phyloP scores from a whole-genome alignment of 2,329 filamentous ascomycete genomes.

The Magnaporthiopsis poae region DNA sequence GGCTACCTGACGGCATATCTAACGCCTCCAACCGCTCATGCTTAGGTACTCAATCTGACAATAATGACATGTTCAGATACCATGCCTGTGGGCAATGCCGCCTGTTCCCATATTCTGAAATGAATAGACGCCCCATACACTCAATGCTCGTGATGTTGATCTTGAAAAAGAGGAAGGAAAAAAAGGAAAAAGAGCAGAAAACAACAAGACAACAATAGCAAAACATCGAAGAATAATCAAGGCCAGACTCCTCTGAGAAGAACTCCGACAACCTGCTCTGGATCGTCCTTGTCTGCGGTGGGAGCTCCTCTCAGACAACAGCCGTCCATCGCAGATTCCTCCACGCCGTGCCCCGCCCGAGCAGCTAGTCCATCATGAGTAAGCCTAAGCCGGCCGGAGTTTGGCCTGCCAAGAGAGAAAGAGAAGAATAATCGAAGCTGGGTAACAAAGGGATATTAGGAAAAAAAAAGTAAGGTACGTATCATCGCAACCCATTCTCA shows the following conservation, averaged over 20 bases:
- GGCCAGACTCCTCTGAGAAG: background rate
- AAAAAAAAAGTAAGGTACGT: background rate
- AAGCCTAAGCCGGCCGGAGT: too few species aligned
- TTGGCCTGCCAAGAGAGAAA: background rate
- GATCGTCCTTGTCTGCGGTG: background rate
- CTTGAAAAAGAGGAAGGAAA: background rate
- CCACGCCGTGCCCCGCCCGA: background rate
- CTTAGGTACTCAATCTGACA: background rate
- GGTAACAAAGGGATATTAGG: background rate
- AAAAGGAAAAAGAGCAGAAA: background rate
- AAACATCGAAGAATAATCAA: background rate
- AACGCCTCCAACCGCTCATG: background rate
- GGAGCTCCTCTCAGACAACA: background rate
- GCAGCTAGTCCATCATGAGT: background rate
- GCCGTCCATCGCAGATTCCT: conserved; percentile 8
- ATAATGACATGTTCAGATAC: background rate
- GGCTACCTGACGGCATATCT: background rate
- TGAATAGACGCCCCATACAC: background rate
- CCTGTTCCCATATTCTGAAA: conserved; percentile 1
- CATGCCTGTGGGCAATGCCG: background rate
- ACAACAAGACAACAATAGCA: background rate
- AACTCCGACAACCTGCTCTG: background rate
- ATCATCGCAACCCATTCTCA: background rate
- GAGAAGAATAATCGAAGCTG: background rate
- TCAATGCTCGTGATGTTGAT: background rate